phyloP scores from a whole-genome alignment of 2,329 filamentous ascomycete species.

The Xylariaceae sp. region DNA sequence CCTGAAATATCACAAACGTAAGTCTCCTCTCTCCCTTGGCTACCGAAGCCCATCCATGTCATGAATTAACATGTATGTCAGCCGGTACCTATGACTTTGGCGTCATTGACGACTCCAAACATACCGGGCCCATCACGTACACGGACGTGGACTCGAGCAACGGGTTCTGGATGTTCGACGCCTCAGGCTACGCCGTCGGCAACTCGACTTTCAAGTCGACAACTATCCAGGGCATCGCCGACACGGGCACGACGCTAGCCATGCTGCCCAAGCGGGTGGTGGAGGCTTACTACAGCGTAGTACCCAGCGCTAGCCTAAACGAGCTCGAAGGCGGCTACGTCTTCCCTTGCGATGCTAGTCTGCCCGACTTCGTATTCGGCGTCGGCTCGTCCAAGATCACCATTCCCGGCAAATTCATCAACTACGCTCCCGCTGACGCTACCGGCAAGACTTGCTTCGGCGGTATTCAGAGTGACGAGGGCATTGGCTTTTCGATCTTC shows the following conservation, averaged over 20 bases:
- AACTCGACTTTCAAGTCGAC: not conserved
- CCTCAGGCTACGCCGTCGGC: slow-evolving; percentile 27
- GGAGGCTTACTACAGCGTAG: slow-evolving; percentile 47
- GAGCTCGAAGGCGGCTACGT: slow-evolving; percentile 44
- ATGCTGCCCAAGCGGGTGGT: slow-evolving; percentile 42
- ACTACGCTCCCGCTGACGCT: slow-evolving; percentile 44
- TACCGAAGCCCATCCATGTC: not conserved
- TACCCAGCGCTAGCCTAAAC: slow-evolving; percentile 41
- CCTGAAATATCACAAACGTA: slow-evolving; percentile 28
- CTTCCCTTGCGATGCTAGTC: slow-evolving; percentile 45
- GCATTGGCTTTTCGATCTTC: slow-evolving; percentile 50
- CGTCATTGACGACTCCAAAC: slow-evolving; percentile 31
- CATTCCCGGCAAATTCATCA: slow-evolving; percentile 47
- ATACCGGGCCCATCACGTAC: slow-evolving; percentile 34
- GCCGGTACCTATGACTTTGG: slow-evolving; percentile 38
- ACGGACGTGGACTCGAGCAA: slow-evolving; percentile 29
- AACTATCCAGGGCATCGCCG: slow-evolving; percentile 43
- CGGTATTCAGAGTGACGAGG: slow-evolving; percentile 52
- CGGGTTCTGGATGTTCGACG: slow-evolving; percentile 35
- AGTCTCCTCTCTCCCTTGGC: not conserved
- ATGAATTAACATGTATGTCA: slow-evolving; percentile 2
- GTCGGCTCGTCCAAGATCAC: slow-evolving; percentile 46
- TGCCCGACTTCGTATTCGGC: slow-evolving; percentile 48
- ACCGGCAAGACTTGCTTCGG: slow-evolving; percentile 54
- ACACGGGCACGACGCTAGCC: slow-evolving; percentile 56